Evolutionary conservation across 2,329 filamentous ascomycete species (phyloP).

Genomic region (Zalaria sp.): DNA sequence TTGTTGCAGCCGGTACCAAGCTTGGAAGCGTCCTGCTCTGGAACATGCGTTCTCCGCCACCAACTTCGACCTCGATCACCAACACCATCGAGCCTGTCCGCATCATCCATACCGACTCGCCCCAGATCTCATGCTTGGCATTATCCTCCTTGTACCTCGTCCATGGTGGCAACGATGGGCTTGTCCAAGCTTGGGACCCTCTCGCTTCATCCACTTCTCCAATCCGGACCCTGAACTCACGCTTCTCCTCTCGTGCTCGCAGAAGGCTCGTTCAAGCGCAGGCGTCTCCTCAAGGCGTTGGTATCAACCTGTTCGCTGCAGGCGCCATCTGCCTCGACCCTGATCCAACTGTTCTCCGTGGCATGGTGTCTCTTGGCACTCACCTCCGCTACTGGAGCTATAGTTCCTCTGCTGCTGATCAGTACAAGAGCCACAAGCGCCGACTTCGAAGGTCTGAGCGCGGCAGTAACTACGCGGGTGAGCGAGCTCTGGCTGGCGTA

Average conservation of each 20-base stretch:
- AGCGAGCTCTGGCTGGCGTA: conserved; percentile 41
- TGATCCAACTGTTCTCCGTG: conserved; percentile 71
- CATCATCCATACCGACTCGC: conserved; percentile 78
- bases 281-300: conserved; percentile 51
- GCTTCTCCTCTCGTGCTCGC: conserved; percentile 68
- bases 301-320: conserved; percentile 66
- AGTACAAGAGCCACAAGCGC: conserved; percentile 66
- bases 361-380: conserved; percentile 74
- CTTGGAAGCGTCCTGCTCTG: conserved; percentile 67
- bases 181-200: conserved; percentile 96
- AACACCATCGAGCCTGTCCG: conserved; percentile 59
- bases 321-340: conserved; percentile 78
- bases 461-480: conserved; percentile 43
- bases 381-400: conserved; percentile 90
- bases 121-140: conserved; percentile 69
- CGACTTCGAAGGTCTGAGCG: conserved; percentile 56
- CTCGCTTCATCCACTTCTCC: conserved; percentile 66
- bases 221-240: conserved; percentile 73
- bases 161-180: conserved; percentile 84
- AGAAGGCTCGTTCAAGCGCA: conserved; percentile 57
- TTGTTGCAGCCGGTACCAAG: conserved; percentile 69
- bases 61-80: conserved; percentile 37
- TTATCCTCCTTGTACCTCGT: conserved; percentile 78
- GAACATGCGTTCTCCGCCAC: conserved; percentile 59
- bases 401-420: conserved; percentile 62